phyloP scores from a whole-genome alignment of 2,329 filamentous ascomycete species.

The Zopfia rhizophila region DNA sequence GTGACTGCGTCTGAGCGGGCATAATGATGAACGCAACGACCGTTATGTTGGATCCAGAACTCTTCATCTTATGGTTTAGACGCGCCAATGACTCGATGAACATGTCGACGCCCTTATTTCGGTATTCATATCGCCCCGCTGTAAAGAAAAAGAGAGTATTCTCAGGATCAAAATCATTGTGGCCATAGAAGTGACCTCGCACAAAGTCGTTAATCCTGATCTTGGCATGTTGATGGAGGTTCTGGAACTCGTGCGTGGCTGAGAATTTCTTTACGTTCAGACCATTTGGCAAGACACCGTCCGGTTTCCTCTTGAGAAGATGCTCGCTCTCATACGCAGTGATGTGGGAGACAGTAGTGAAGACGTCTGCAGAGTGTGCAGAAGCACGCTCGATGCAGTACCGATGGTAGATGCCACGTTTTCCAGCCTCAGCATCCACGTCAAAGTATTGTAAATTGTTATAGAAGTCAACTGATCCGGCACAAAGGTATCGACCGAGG shows the following conservation, averaged over 20 bases:
- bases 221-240: slow-evolving; percentile 94
- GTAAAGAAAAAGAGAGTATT: slow-evolving; percentile 99
- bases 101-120: slow-evolving; percentile 99
- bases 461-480: slow-evolving; percentile 98
- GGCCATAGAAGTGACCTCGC: slow-evolving; percentile 96
- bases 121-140: slow-evolving; percentile 94
- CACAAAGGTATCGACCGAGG: slow-evolving; percentile 94
- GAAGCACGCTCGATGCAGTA: slow-evolving; percentile 98
- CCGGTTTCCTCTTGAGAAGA: slow-evolving; percentile 94
- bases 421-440: slow-evolving; percentile 94
- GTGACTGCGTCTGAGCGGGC: slow-evolving; percentile 93
- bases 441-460: slow-evolving; percentile 98
- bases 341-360: slow-evolving; percentile 98
- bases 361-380: slow-evolving; percentile 92
- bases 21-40: slow-evolving; percentile 99
- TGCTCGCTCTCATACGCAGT: slow-evolving; percentile 99
- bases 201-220: slow-evolving; percentile 99
- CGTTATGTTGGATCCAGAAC: slow-evolving; percentile 85
- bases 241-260: slow-evolving; percentile 98
- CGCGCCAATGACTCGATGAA: slow-evolving; percentile 97
- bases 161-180: slow-evolving; percentile 96
- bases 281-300: slow-evolving; percentile 95
- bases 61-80: slow-evolving; percentile 92
- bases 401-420: slow-evolving; percentile 97
- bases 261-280: slow-evolving; percentile 99